A percentile compares a stretch with the other conserved stretches of the same genome.
Conservation (phyloP, 805 yeast species). For the Saccharomycopsis microspora region DNA sequence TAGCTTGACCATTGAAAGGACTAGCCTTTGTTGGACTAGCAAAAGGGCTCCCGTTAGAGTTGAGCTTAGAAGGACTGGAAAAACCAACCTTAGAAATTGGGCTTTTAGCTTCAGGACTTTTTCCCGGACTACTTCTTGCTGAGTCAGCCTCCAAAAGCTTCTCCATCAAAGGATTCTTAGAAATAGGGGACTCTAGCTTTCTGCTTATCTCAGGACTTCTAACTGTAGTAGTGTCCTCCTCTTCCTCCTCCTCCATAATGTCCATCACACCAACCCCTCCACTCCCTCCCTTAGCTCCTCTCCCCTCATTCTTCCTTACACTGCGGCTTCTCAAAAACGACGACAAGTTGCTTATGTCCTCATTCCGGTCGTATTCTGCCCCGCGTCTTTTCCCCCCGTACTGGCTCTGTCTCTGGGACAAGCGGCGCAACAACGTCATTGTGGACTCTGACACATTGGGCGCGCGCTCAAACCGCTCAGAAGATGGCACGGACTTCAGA, state of each 20-base stretch:
- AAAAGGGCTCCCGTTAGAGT: too few relatives aligned
- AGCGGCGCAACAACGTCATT: conserved; percentile 6
- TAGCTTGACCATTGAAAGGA: too few relatives aligned
- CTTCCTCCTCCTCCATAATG: conserved; percentile 7
- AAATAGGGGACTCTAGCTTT: too few relatives aligned
- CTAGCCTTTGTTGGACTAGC: too few relatives aligned
- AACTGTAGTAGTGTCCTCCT: not conserved
- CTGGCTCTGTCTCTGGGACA: conserved; percentile 12
- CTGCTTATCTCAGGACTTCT: too few relatives aligned
- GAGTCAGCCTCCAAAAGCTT: too few relatives aligned
- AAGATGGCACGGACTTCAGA: conserved; percentile 8
- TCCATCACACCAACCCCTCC: not conserved
- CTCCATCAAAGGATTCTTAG: too few relatives aligned
- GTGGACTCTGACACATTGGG: conserved; percentile 12
- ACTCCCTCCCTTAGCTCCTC: not conserved
- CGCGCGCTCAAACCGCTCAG: conserved; percentile 5
- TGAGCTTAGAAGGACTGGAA: too few relatives aligned
- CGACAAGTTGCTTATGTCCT: conserved; percentile 10
- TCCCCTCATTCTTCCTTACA: not conserved
- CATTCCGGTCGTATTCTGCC: conserved; percentile 4
- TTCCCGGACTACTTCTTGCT: too few relatives aligned
- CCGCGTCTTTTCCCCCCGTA: not conserved
- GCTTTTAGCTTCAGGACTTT: too few relatives aligned
- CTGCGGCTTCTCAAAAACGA: conserved; percentile 10
- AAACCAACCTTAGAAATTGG: too few relatives aligned